Base-by-base conservation (phyloP, 257 asterid species). In the Thymus quinquecostatus region DNA sequence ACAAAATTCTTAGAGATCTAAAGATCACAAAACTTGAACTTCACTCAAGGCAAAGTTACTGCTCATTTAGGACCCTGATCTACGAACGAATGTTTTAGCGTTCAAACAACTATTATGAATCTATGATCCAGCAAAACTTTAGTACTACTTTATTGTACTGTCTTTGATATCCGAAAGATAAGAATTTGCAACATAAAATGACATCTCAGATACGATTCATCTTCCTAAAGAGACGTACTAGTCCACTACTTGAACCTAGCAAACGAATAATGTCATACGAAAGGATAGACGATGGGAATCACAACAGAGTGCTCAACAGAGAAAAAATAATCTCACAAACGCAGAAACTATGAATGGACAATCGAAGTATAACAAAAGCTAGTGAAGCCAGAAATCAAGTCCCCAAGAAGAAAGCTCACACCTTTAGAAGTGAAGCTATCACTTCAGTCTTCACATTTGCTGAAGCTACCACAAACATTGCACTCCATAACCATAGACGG, bases 401-500 rank as follows among this genome's bases (percentile, higher is more conserved):
- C 8, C 9, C 9, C 12, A 44, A 44, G 49, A 8, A 44, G 4
- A 21, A 53, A 49, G 55, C 9, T 49, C 29, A 8, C 9, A 8
- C 29, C 55, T 13, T 66, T 55, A 75, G 69, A 65, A 73, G 64
- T 58, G 57, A 69, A 54, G 75, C 7, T 13, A 12, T 4, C 27
- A 11, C 81, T 62, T 89, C 81, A 68, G 66, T 76, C 87, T 65
- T 86, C 83, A 36, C 78, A 71, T 60, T 79, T 81, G 78, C 78
- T 85, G 86, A 94, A 64, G 82, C 74, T 78, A 60, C 97, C 92
- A 64, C 97, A 94, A 70, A 88, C 91, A 82, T 88, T 89, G 79
- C 99, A 94, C 85, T 91, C 99, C 95, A 91, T 85, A 57, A 83
- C 74, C 1, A 71, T 45, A 8, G 96, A 76, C 2, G 82, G 69